Conservation (phyloP, 176 grass and related monocot genomes). For the Melocanna baccifera region DNA sequence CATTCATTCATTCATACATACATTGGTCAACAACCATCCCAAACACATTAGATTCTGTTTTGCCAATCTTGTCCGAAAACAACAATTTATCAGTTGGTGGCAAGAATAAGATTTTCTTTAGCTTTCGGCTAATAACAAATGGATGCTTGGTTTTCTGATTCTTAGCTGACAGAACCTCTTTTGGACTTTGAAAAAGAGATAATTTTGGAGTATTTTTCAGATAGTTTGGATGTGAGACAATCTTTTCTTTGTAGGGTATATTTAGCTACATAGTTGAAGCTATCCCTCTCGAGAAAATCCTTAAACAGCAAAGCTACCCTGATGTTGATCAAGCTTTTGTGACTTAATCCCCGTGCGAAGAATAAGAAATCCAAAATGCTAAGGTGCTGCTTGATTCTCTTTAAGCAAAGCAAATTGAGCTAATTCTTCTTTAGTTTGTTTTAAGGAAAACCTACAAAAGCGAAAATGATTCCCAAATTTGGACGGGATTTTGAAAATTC, state of each 20-base stretch:
- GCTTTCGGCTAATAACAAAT: neutral
- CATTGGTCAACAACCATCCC: neutral
- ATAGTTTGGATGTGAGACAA: neutral
- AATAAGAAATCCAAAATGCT: neutral
- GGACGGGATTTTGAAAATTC: neutral
- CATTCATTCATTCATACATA: neutral
- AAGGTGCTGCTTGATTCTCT: neutral
- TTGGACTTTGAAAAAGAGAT: neutral
- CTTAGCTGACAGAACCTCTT: neutral
- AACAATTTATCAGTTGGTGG: neutral
- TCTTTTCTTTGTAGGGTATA: neutral
- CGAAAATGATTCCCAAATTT: neutral
- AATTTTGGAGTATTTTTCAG: neutral
- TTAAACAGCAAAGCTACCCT: neutral
- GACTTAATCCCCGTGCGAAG: neutral
- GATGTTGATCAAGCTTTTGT: neutral
- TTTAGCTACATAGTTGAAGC: neutral
- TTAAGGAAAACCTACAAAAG: neutral
- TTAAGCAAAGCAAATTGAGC: neutral
- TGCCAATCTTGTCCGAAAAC: neutral
- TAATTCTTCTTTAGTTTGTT: too few relatives aligned
- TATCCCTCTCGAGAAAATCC: neutral
- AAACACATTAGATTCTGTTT: slow-evolving; percentile 22
- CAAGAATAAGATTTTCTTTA: neutral
- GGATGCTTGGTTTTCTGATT: neutral